Evolutionary conservation across 768 basidiomycete species (phyloP).

Genomic region (Boletus huronensis): DNA sequence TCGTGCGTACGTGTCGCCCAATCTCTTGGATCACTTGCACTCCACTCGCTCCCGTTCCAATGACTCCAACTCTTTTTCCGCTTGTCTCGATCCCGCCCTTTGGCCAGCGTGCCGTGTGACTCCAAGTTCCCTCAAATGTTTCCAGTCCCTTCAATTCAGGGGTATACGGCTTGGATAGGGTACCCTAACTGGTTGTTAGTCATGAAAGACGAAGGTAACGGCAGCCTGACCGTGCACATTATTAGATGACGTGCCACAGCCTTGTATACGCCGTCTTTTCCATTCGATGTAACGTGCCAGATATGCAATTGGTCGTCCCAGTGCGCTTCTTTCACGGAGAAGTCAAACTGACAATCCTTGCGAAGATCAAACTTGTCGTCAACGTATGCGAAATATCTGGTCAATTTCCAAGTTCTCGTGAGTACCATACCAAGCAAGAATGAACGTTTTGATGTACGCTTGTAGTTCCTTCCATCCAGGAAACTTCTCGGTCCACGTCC

Average conservation of each 20-base stretch:
- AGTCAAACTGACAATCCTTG: slow-evolving; percentile 15
- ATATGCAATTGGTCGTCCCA: slow-evolving; percentile 10
- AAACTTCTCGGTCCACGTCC: slow-evolving; percentile 14
- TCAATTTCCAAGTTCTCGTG: neutral
- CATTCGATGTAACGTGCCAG: slow-evolving; percentile 5
- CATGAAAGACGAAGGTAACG: neutral
- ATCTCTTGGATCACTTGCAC: slow-evolving; percentile 16
- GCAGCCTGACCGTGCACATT: slow-evolving; percentile 8
- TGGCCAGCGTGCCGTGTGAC: slow-evolving; percentile 15
- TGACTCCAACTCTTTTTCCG: slow-evolving; percentile 15
- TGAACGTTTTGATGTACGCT: neutral
- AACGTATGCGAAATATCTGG: slow-evolving; percentile 16
- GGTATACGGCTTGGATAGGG: slow-evolving; percentile 8
- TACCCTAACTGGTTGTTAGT: slow-evolving; percentile 2
- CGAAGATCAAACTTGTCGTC: slow-evolving; percentile 10
- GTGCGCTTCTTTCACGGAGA: slow-evolving; percentile 4
- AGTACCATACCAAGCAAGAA: neutral
- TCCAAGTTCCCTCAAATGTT: slow-evolving; percentile 7
- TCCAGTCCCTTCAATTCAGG: slow-evolving; percentile 10
- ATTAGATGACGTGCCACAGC: slow-evolving; percentile 11
- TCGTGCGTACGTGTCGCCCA: slow-evolving; percentile 5
- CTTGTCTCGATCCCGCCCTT: slow-evolving; percentile 11
- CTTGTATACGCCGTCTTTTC: slow-evolving; percentile 9
- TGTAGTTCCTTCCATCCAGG: slow-evolving; percentile 13
- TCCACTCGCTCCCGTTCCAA: slow-evolving; percentile 16